phyloP scores from a whole-genome alignment of 2,329 filamentous ascomycete species.

The Stagonosporopsis tanaceti region DNA sequence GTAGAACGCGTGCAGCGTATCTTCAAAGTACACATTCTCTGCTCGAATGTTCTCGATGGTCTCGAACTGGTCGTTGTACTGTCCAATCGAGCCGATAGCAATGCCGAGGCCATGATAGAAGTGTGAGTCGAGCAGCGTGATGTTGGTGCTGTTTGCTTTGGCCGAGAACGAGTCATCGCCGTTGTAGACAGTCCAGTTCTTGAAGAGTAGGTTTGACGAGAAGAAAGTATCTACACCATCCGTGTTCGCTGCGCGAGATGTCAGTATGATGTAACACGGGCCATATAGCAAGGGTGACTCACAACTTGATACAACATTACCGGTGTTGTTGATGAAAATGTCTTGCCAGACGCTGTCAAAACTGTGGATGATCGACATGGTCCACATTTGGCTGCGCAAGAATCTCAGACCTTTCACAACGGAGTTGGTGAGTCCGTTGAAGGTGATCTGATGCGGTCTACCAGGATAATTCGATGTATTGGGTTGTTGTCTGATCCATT shows the following conservation, averaged over 20 bases:
- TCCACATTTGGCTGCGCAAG: conserved; percentile 68
- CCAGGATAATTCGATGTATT: conserved; percentile 41
- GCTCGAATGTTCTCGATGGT: conserved; percentile 60
- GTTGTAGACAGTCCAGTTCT: conserved; percentile 28
- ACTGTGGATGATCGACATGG: conserved; percentile 62
- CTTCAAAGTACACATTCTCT: conserved; percentile 56
- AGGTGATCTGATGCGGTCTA: conserved; percentile 62
- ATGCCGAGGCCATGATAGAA: conserved; percentile 50
- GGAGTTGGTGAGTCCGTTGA: conserved; percentile 59
- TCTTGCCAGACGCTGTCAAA: conserved; percentile 58
- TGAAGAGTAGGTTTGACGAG: conserved; percentile 58
- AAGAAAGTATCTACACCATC: conserved; percentile 64
- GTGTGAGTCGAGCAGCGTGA: conserved; percentile 22
- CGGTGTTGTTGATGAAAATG: conserved; percentile 61
- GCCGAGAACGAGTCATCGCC: conserved; percentile 27
- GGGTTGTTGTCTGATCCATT: conserved; percentile 51
- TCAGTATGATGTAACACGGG: conserved; percentile 9
- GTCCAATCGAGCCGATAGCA: conserved; percentile 66
- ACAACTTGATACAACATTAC: conserved; percentile 30
- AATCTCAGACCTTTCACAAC: conserved; percentile 60
- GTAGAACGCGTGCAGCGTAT: conserved; percentile 60
- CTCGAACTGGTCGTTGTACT: conserved; percentile 60
- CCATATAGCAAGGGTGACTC: not conserved
- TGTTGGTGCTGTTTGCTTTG: conserved; percentile 30
- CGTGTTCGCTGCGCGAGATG: conserved; percentile 41